Conservation (phyloP, 1,139 yeast genomes). For the Zhuliangozyma blackwelliae region DNA sequence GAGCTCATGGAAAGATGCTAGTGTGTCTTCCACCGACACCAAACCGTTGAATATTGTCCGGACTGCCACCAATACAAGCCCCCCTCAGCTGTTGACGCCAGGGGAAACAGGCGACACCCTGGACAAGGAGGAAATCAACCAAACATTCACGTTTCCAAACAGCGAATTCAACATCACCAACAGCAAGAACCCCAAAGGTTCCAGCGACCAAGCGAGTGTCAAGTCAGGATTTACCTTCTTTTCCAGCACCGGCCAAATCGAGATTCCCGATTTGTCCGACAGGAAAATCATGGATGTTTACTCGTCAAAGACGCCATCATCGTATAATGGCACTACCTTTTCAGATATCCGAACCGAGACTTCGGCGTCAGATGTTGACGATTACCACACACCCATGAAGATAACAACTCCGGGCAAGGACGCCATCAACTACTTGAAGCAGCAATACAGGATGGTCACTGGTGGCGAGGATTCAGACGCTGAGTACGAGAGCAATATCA, state of each 20-base stretch:
- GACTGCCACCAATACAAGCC: conserved; percentile 1
- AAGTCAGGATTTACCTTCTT: conserved; percentile 23
- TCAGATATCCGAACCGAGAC: conserved; percentile 24
- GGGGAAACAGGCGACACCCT: not conserved
- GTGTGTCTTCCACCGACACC: conserved; percentile 1
- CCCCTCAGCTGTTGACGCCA: too few species aligned
- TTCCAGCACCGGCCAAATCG: conserved; percentile 36
- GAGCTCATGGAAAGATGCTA: conserved; percentile 7
- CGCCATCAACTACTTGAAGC: conserved; percentile 25
- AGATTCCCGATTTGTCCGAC: conserved; percentile 38
- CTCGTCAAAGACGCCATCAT: conserved; percentile 18
- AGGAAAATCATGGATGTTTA: conserved; percentile 17
- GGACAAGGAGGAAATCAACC: conserved; percentile 31
- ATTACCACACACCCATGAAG: conserved; percentile 21
- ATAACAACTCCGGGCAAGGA: conserved; percentile 33
- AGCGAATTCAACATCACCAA: conserved; percentile 32
- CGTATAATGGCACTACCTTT: conserved; percentile 27
- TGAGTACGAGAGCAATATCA: conserved; percentile 8
- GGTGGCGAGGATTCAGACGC: conserved; percentile 26
- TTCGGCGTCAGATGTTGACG: conserved; percentile 13
- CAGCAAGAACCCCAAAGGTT: conserved; percentile 15
- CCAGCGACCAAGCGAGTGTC: conserved; percentile 7
- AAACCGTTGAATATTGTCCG: conserved; percentile 9
- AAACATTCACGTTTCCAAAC: conserved; percentile 38
- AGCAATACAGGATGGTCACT: conserved; percentile 18